Evolutionary conservation across 192 early-diverging fungal species (phyloP), one percentile per base, ranked within the genome.

Genomic region (Entophlyctis luteolus): DNA sequence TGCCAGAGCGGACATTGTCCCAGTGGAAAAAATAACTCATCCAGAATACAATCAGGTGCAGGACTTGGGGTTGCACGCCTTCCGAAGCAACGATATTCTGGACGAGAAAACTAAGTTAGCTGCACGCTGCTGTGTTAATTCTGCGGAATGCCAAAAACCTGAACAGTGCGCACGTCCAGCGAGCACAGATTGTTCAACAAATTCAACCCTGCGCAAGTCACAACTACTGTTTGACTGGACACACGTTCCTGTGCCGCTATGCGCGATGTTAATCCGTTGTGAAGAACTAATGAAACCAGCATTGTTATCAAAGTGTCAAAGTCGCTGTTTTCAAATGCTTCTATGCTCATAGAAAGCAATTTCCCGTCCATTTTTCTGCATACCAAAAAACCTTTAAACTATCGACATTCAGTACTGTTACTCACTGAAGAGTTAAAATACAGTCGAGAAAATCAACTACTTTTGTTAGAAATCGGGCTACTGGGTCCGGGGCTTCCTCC

Each of bases 1-100:
- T 1, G 18, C 31, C 22, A 1, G 14, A 54, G 18, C 53, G 8
- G 20, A 46, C 29, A 6, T 14, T 35, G 53, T 57, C 42, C 57
- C 71, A 72, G 70, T 67, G 27, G 8, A 35, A 45, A 22, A 31
- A 71, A 29, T 63, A 55, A 42, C 53, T 14, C n/a, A 73, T 33
- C 72, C 72, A 73, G 35, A 73, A 71, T 20, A 49, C 25, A 5
- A 34, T 8, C 31, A 73, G 50, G 36, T 73, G 72, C 4, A 73
- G 65, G 42, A 72, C 62, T 35, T 68, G 60, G 20, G 67, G 42
- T 46, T 71, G 68, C 12, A 73, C 63, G 20, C 60, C 68, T 16
- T 71, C 72, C 25, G 59, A 72, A 10, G 60, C 22, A n/a, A 73
- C 18, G 5, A 72, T 8, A 32, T 60, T 39, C 68, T 72, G 47